phyloP scores from a whole-genome alignment of 2,329 filamentous ascomycete genomes.

The Penicillium olsonii region DNA sequence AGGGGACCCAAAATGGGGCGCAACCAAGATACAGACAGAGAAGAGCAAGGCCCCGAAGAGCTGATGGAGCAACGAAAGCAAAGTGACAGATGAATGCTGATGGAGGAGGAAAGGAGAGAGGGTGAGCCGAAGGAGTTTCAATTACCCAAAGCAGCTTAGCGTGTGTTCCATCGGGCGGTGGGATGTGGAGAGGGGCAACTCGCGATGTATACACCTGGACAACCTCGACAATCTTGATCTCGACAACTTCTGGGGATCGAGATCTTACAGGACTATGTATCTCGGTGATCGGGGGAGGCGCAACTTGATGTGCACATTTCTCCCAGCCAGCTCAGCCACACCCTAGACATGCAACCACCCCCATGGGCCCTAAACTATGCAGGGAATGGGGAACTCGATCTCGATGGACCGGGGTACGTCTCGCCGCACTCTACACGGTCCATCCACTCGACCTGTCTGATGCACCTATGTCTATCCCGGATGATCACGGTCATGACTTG shows the following conservation, averaged over 20 bases:
- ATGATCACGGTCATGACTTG: no score
- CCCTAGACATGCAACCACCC: not conserved
- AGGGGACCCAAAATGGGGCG: slow-evolving; percentile 8
- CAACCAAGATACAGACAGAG: slow-evolving; percentile 7
- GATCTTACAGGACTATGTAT: no score
- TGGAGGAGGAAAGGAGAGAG: slow-evolving; percentile 13
- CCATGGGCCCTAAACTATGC: not conserved
- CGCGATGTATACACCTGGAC: not conserved
- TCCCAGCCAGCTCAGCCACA: not conserved
- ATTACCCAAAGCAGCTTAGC: slow-evolving; percentile 24
- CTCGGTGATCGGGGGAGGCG: no score
- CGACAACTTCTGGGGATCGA: no score
- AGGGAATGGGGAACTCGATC: not conserved
- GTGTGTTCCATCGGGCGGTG: slow-evolving; percentile 28
- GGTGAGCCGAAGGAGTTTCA: slow-evolving; percentile 28
- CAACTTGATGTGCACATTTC: no score
- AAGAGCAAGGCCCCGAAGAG: slow-evolving; percentile 5
- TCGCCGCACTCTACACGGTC: no score
- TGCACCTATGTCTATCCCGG: no score
- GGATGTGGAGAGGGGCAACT: slow-evolving; percentile 29
- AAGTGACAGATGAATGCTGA: slow-evolving; percentile 8
- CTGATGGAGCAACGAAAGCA: slow-evolving; percentile 11
- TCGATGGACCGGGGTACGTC: not conserved
- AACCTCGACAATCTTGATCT: not conserved
- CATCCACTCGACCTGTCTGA: no score